Base-by-base conservation (phyloP, 495 filamentous ascomycete genomes). In the Niebla homalea region DNA sequence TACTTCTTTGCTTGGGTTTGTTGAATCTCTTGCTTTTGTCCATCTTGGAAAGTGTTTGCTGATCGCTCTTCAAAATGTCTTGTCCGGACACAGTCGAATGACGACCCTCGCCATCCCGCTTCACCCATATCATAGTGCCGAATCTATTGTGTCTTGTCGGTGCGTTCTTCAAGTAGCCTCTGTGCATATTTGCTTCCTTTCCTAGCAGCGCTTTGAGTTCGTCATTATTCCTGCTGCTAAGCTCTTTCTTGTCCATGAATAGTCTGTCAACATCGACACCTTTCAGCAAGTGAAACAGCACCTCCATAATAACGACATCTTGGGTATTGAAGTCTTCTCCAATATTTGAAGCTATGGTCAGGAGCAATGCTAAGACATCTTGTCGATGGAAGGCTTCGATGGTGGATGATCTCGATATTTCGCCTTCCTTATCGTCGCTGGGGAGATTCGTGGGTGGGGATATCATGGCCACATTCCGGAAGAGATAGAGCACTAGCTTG, bases 81-180 rank as follows among this genome's bases (percentile, higher is more conserved):
- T 97, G 93, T 8, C 93, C 93, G 2, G 87, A 86, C 2, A 99
- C 79, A 0, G 89, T 90, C 5, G 85, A 81, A 42, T 90, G 71
- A 56, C 84, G 86, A 6, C 77, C 76, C 7, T 74, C 70, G 60
- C 92, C 85, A 48, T 85, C 84, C 45, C 87, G 74, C 67, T 96
- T 87, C 37, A 99, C 80, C 92, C 93, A 97, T 18, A 94, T 82
- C 83, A 96, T 95, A 14, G 89, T 94, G 1, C 93, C 93, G 61
- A 96, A 99, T 46, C 93, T 75, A 54, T 89, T 93, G 63, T 99
- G 93, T 35, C 93, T 70, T 6, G 89, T 89, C 2, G 89, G 87
- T 5, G 85, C 85, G 56, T 83, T 81, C 55, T 80, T 83, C 35
- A 80, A 78, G 59, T 94, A 85, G 44, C 81, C 76, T 52, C 82